These are phyloP conservation scores for Botrytis elliptica DNA, from an alignment of 2,329 filamentous ascomycete species.

Conservation along the genomic window DNA sequence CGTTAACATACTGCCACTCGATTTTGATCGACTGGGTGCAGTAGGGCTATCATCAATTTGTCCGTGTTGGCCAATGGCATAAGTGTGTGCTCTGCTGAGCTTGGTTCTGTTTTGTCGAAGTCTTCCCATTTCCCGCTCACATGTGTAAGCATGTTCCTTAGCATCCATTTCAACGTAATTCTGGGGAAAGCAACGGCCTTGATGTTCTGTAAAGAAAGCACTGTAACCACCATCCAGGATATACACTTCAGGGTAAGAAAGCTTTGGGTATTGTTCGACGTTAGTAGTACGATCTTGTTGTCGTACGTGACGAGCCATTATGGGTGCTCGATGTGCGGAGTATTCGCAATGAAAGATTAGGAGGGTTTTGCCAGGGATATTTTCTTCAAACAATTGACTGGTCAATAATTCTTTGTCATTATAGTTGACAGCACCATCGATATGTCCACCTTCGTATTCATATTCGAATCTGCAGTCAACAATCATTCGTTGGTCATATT, in stretches of 20 bases:
- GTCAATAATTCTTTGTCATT: slow-evolving; percentile 92
- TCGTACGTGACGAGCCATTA: slow-evolving; percentile 93
- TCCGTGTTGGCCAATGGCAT: slow-evolving; percentile 81
- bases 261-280: slow-evolving; percentile 77
- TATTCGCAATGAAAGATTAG: slow-evolving; percentile 98
- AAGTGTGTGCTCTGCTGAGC: slow-evolving; percentile 84
- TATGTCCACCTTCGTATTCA: slow-evolving; percentile 95
- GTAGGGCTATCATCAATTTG: slow-evolving; percentile 60
- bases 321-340: slow-evolving; percentile 90
- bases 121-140: slow-evolving; percentile 91
- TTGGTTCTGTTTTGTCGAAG: slow-evolving; percentile 83
- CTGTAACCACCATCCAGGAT: slow-evolving; percentile 97
- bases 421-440: slow-evolving; percentile 89
- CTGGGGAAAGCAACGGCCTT: slow-evolving; percentile 81
- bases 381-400: slow-evolving; percentile 68
- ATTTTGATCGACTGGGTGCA: slow-evolving; percentile 39
- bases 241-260: slow-evolving; percentile 97
- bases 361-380: slow-evolving; percentile 69
- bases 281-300: slow-evolving; percentile 85
- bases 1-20: slow-evolving; percentile 39
- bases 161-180: slow-evolving; percentile 97
- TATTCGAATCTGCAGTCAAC: slow-evolving; percentile 99
- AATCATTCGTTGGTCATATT: slow-evolving; percentile 79
- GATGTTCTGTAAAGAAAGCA: slow-evolving; percentile 80
- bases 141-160: slow-evolving; percentile 86